Percentiles rank a stretch among this genome's conserved stretches.
These are phyloP conservation scores for Rhodotorula sp. DNA, from an alignment of 1,284 basidiomycete genomes.

Conservation along the genomic window DNA sequence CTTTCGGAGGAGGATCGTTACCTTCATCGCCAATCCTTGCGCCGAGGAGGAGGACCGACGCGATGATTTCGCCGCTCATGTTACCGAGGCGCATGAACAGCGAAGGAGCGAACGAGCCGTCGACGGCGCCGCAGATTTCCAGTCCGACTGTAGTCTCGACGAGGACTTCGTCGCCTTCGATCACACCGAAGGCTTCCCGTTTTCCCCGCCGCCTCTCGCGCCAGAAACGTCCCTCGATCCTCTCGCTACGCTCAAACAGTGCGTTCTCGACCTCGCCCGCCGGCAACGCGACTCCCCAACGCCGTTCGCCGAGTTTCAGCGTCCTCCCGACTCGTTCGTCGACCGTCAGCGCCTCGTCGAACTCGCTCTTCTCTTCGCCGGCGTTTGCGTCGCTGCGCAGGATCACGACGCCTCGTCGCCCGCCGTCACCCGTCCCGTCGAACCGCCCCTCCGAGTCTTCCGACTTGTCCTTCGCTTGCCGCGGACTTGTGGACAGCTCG, in stretches of 20 bases:
- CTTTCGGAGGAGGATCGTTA: too few species aligned
- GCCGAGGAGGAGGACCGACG: too few species aligned
- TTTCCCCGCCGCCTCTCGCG: background rate
- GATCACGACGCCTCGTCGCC: background rate
- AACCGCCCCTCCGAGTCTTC: slow-evolving; percentile 6
- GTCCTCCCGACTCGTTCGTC: background rate
- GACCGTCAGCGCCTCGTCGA: background rate
- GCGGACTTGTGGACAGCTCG: background rate
- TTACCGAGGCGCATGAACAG: too few species aligned
- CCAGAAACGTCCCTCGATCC: background rate
- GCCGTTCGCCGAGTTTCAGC: background rate
- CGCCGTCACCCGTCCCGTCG: background rate
- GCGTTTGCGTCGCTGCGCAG: slow-evolving; percentile 1
- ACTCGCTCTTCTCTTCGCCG: background rate
- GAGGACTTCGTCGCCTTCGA: too few species aligned
- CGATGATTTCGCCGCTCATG: too few species aligned
- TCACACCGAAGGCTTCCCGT: too few species aligned
- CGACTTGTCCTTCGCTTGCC: slow-evolving; percentile 22
- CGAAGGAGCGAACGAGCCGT: too few species aligned
- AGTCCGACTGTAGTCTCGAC: too few species aligned
- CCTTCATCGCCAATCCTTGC: too few species aligned
- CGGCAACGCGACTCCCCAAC: background rate
- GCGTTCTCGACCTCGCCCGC: background rate
- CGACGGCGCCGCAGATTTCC: too few species aligned
- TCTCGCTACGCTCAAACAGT: background rate